A percentile compares a stretch with the other conserved stretches of the same genome.
phyloP scores from a whole-genome alignment of 768 basidiomycete species.

The Cystofilobasidium macerans region DNA sequence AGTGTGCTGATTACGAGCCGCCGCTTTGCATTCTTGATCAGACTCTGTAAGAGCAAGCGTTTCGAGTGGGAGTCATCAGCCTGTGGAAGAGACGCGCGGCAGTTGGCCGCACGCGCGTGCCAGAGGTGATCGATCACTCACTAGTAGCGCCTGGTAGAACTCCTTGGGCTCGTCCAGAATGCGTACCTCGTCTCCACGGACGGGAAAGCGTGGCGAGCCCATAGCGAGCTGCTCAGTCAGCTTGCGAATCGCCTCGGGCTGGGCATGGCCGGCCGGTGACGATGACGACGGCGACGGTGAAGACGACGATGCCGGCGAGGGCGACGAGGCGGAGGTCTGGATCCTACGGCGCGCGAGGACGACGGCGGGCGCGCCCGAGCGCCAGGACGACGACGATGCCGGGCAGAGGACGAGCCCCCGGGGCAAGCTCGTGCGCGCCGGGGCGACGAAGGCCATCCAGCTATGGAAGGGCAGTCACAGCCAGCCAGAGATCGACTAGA shows the following conservation, averaged over 20 bases:
- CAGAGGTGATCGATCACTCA: too few species aligned
- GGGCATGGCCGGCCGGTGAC: neutral
- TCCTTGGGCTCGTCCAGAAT: constrained; percentile 51
- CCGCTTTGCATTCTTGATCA: constrained; percentile 62
- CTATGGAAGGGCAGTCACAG: too few species aligned
- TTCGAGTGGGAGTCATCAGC: neutral
- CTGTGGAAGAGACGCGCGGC: too few species aligned
- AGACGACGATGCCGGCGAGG: neutral
- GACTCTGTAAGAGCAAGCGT: constrained; percentile 45
- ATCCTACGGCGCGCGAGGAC: neutral
- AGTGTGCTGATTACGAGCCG: constrained; percentile 74
- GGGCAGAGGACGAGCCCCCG: too few species aligned
- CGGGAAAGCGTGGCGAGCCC: constrained; percentile 36
- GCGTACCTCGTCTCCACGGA: constrained; percentile 43
- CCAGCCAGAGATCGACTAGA: too few species aligned
- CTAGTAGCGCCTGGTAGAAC: constrained; percentile 49
- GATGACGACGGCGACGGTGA: too few species aligned
- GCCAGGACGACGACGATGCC: too few species aligned
- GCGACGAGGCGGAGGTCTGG: neutral
- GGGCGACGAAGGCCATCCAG: too few species aligned
- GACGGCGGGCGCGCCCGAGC: neutral
- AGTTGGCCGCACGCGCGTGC: too few species aligned
- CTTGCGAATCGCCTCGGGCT: constrained; percentile 9
- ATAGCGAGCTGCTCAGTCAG: constrained; percentile 21
- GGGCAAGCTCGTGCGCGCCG: too few species aligned